phyloP scores from a whole-genome alignment of 306 rosid genomes.

The Acmispon strigosus region DNA sequence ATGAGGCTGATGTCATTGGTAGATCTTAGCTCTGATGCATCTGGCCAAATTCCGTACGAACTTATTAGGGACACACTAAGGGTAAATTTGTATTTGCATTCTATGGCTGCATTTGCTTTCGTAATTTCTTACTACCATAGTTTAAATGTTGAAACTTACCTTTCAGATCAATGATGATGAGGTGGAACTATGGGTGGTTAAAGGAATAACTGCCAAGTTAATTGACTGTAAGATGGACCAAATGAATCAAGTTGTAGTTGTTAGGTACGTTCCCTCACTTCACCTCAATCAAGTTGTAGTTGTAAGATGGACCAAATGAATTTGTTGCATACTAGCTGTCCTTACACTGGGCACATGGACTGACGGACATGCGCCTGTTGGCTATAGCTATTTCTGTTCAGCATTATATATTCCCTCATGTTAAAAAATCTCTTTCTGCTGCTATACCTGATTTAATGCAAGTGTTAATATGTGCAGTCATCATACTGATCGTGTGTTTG shows the following conservation, averaged over 20 bases:
- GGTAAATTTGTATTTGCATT: slow-evolving; percentile 39
- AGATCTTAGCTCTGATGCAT: slow-evolving; percentile 71
- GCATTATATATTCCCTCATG: not conserved
- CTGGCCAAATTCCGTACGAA: slow-evolving; percentile 66
- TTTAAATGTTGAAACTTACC: not conserved
- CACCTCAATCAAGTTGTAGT: slow-evolving; percentile 51
- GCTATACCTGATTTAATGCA: not conserved
- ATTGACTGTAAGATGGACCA: slow-evolving; percentile 92
- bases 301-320: slow-evolving; percentile 98
- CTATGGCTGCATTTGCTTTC: not conserved
- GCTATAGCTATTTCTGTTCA: not conserved
- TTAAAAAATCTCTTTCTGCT: not conserved
- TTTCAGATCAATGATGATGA: slow-evolving; percentile 73
- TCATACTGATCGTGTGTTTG: slow-evolving; percentile 61
- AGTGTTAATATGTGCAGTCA: slow-evolving; percentile 51
- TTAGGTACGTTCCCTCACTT: slow-evolving; percentile 46
- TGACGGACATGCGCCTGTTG: not conserved
- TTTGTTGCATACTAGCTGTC: not conserved
- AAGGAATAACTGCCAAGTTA: slow-evolving; percentile 77
- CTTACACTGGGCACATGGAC: not conserved
- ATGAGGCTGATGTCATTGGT: slow-evolving; percentile 84
- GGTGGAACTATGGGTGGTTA: slow-evolving; percentile 83
- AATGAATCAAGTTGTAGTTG: slow-evolving; percentile 83
- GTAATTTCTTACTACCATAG: not conserved
- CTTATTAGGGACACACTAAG: slow-evolving; percentile 62